A percentile compares a stretch with the other conserved stretches of the same genome.
phyloP scores from a whole-genome alignment of 129 eudicot species.

The Pseudognaphalium luteoalbum region DNA sequence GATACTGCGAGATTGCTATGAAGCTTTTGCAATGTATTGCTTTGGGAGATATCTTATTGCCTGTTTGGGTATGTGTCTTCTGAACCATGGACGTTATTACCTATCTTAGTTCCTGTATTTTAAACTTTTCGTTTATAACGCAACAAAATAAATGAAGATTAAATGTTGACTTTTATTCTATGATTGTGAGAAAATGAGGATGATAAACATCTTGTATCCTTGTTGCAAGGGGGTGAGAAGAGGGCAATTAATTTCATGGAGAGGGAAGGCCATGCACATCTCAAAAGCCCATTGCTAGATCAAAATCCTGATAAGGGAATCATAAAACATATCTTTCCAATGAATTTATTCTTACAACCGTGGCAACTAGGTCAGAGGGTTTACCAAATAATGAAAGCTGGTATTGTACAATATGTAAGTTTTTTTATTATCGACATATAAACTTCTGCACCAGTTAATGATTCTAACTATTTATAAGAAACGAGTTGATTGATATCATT shows the following conservation, averaged over 20 bases:
- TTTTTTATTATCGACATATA: constrained; percentile 7
- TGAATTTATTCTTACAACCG: constrained; percentile 72
- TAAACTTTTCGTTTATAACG: not conserved
- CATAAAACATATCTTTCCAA: constrained; percentile 80
- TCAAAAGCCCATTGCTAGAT: constrained; percentile 64
- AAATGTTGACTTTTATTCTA: not conserved
- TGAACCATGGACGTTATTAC: not conserved
- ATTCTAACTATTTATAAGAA: constrained; percentile 30
- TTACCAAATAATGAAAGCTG: constrained; percentile 86
- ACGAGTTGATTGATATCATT: constrained; percentile 1
- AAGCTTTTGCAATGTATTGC: constrained; percentile 99
- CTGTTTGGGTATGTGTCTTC: constrained; percentile 72
- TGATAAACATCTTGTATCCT: constrained; percentile 1
- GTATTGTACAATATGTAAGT: constrained; percentile 97
- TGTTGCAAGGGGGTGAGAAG: constrained; percentile 81
- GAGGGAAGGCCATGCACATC: constrained; percentile 82
- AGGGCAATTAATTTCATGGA: constrained; percentile 80
- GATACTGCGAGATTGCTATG: constrained; percentile 93
- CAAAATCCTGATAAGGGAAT: constrained; percentile 69
- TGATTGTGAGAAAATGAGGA: not conserved
- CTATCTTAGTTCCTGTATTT: not conserved
- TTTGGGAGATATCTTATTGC: constrained; percentile 98
- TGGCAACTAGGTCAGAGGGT: constrained; percentile 88
- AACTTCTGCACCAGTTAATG: constrained; percentile 53
- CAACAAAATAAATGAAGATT: not conserved